Evolutionary conservation across 805 yeast species (phyloP).

Genomic region (Candida nemodendra): DNA sequence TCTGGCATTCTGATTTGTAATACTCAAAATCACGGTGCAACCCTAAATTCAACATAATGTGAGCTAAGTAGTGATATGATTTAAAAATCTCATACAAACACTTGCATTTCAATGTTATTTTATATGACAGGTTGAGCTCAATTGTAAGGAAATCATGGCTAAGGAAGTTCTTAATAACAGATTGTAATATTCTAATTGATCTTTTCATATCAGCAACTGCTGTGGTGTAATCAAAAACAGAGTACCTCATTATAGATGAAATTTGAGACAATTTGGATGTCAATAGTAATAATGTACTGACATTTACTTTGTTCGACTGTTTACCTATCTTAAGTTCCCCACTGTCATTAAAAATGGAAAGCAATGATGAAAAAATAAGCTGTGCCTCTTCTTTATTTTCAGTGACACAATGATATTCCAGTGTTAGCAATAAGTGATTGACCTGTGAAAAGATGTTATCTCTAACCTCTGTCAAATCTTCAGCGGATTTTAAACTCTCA

Average conservation of each 20-base stretch:
- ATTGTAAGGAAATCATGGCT: slow-evolving; percentile 11
- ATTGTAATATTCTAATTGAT: slow-evolving; percentile 50
- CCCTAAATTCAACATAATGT: slow-evolving; percentile 47
- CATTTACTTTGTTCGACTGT: slow-evolving; percentile 19
- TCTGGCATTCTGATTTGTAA: slow-evolving; percentile 49
- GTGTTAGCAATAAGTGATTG: slow-evolving; percentile 29
- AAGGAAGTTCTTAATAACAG: slow-evolving; percentile 46
- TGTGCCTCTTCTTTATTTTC: slow-evolving; percentile 23
- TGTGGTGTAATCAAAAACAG: slow-evolving; percentile 23
- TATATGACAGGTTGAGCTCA: slow-evolving; percentile 22
- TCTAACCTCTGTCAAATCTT: slow-evolving; percentile 15
- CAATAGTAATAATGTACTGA: slow-evolving; percentile 21
- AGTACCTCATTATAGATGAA: slow-evolving; percentile 26
- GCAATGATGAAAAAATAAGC: slow-evolving; percentile 27
- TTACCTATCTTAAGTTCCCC: slow-evolving; percentile 31
- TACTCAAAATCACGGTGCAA: slow-evolving; percentile 56
- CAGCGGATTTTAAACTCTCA: slow-evolving; percentile 1
- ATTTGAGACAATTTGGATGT: slow-evolving; percentile 38
- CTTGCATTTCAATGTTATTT: slow-evolving; percentile 32
- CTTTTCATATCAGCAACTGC: slow-evolving; percentile 44
- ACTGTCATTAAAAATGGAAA: slow-evolving; percentile 26
- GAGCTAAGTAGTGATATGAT: slow-evolving; percentile 40
- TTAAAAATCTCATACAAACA: slow-evolving; percentile 34
- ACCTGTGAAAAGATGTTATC: slow-evolving; percentile 18
- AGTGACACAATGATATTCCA: slow-evolving; percentile 28